Conservation (phyloP, 176 grass and related monocot species). For the Ensete glaucum region DNA sequence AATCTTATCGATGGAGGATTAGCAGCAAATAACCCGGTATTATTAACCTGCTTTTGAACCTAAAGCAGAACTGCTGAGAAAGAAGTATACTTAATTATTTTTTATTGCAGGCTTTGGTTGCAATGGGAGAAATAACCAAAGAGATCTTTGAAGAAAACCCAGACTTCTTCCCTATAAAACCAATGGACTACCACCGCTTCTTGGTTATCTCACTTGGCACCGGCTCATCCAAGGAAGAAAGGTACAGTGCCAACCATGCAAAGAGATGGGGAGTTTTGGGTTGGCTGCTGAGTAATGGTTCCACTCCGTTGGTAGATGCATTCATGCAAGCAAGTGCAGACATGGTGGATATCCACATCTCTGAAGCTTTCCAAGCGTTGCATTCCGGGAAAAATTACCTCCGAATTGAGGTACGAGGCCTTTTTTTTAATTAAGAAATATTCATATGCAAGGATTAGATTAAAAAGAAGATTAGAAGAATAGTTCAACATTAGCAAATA, state of each 20-base stretch:
- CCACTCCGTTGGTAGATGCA: conserved; percentile 1
- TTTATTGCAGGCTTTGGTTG: conserved; percentile 4
- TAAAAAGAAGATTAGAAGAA: too few relatives aligned
- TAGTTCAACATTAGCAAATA: too few relatives aligned
- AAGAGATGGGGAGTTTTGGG: conserved; percentile 3
- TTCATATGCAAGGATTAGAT: too few relatives aligned
- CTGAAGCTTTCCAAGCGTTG: conserved; percentile 12
- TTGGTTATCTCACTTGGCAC: conserved; percentile 18
- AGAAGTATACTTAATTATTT: too few relatives aligned
- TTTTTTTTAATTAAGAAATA: too few relatives aligned
- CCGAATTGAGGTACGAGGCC: conserved; percentile 6
- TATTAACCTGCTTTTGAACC: too few relatives aligned
- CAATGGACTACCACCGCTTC: conserved; percentile 17
- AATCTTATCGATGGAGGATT: conserved; percentile 21
- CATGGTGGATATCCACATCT: conserved; percentile 24
- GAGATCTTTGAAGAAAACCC: conserved; percentile 6
- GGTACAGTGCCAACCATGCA: neutral
- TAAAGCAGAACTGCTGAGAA: too few relatives aligned
- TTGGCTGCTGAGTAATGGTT: conserved; percentile 8
- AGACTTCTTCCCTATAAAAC: conserved; percentile 18
- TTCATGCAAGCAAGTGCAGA: conserved; percentile 7
- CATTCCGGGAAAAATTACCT: neutral
- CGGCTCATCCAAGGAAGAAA: conserved; percentile 9
- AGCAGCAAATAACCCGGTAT: conserved; percentile 20
- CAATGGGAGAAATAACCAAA: conserved; percentile 14